These are phyloP conservation scores for Capsicum rhomboideum DNA, from an alignment of 257 asterid genomes.

Conservation along the genomic window DNA sequence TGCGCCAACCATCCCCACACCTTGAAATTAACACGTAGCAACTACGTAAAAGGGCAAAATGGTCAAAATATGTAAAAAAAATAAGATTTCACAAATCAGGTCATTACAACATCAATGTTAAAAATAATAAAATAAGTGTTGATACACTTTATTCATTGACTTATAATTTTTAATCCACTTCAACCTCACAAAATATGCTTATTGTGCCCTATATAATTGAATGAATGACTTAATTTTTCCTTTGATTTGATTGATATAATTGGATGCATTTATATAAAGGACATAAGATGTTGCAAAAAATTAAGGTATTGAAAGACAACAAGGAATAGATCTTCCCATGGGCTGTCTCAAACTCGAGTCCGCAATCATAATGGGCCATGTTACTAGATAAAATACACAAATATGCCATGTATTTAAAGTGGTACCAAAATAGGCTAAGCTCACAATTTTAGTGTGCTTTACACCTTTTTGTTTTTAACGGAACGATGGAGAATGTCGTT, in stretches of 20 bases:
- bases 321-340: constrained; percentile 38
- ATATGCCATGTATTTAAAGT: no score
- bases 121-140: background rate
- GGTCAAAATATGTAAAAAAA: no score
- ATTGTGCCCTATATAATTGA: background rate
- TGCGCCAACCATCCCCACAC: no score
- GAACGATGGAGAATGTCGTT: no score
- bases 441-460: no score
- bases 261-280: background rate
- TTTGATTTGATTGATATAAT: background rate
- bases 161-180: background rate
- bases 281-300: background rate
- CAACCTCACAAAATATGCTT: background rate
- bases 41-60: no score
- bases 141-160: background rate
- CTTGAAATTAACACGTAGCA: no score
- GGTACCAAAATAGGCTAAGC: no score
- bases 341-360: background rate
- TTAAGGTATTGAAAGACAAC: constrained; percentile 17
- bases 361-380: no score
- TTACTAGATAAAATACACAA: no score
- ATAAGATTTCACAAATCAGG: no score
- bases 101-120: background rate
- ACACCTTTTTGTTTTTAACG: no score
- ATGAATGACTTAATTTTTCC: background rate